Evolutionary conservation across 345 rosid species (phyloP), one percentile per base, ranked within the genome.

Genomic region (Salix dunnii): DNA sequence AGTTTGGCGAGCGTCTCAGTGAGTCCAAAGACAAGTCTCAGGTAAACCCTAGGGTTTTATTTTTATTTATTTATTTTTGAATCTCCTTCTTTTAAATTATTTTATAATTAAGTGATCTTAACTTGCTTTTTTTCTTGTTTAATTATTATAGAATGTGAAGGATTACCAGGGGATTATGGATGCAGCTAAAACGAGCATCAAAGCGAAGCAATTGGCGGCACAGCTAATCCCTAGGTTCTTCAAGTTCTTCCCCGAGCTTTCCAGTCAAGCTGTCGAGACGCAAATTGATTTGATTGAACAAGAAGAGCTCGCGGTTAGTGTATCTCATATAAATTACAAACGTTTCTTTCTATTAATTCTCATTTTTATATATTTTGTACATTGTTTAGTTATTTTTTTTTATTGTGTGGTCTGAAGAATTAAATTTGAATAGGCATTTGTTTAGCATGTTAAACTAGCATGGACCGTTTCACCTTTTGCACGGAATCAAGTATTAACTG

Each of bases 161-260:
- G 98, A 96, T 81, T 96, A 91, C 55, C 88, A 92, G 78, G 99
- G 98, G 51, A 96, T 94, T 71, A 88, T 96, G 2, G 89, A 90
- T 72, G 89, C 91, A 14, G 79, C 98, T 0, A 92, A 91, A 70
- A 88, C 92, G 65, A 96, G 92, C 70, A 75, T 87, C 63, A 96
- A 94, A 89, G 88, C 97, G 1, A 96, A 91, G 82, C 99, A 96
- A 75, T 87, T 96, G 85, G 97, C 97, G 1, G 97, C 98, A 21
- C 99, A 94, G 93, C 90, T 96, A 21, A 96, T 96, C 76, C 99
- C 99, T 20, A 90, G 99, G 74, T 96, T 91, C 89, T 94, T 94
- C 87, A 94, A 92, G 88, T 96, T 89, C 88, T 96, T 96, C 84
- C 99, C 99, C 35, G 83, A 84, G 82, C 90, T 94, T 28, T 84